A percentile compares a stretch with the other conserved stretches of the same genome.
phyloP scores from a whole-genome alignment of 768 basidiomycete species.

The Leccinum subtestaceum region DNA sequence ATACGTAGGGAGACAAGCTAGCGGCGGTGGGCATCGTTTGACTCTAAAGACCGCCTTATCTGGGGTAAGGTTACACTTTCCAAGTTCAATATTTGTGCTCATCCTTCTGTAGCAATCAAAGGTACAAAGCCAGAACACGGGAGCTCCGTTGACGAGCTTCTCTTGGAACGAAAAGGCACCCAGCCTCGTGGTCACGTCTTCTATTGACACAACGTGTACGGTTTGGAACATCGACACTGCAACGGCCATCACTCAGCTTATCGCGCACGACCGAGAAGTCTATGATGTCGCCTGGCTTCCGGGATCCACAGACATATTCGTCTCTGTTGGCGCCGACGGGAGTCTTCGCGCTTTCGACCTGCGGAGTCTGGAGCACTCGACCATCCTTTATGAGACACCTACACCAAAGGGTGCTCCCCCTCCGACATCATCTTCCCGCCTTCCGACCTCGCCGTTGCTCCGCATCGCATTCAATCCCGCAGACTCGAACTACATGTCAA shows the following conservation, averaged over 20 bases:
- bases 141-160: slow-evolving; percentile 93
- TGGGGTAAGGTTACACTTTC: slow-evolving; percentile 54
- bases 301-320: slow-evolving; percentile 92
- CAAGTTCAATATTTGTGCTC: slow-evolving; percentile 8
- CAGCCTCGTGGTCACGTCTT: slow-evolving; percentile 90
- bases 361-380: slow-evolving; percentile 94
- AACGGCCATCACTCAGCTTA: slow-evolving; percentile 93
- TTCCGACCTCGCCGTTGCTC: slow-evolving; percentile 76
- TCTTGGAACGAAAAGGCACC: slow-evolving; percentile 96
- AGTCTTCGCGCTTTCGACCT: slow-evolving; percentile 95
- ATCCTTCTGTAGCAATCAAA: slow-evolving; percentile 69
- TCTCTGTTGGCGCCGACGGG: slow-evolving; percentile 97
- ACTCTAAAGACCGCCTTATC: slow-evolving; percentile 75
- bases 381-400: slow-evolving; percentile 94
- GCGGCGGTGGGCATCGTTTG: slow-evolving; percentile 57
- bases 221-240: slow-evolving; percentile 98
- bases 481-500: slow-evolving; percentile 94
- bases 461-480: slow-evolving; percentile 89
- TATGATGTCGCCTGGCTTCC: slow-evolving; percentile 99
- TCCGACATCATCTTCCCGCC: slow-evolving; percentile 58
- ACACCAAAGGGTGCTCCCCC: slow-evolving; percentile 70
- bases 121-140: slow-evolving; percentile 76
- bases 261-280: slow-evolving; percentile 94
- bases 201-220: slow-evolving; percentile 98
- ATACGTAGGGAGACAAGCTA: slow-evolving; percentile 69